Conservation (phyloP, 371 early-diverging fungal genomes). For the Capniomyces stellatus region DNA sequence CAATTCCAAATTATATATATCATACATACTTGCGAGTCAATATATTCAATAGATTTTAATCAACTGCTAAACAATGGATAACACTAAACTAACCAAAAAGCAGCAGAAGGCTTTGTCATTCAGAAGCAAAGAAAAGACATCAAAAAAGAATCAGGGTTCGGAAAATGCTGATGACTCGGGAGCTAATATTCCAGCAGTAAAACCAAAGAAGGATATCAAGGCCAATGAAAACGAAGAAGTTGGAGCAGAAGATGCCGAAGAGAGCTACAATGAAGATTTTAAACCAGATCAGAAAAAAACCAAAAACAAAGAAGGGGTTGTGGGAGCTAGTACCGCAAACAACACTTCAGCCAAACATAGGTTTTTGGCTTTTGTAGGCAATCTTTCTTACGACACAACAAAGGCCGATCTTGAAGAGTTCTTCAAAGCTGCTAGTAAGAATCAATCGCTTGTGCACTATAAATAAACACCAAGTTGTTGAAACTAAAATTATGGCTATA, state of each 20-base stretch:
- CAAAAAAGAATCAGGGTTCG: conserved; percentile 10
- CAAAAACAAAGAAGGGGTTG: conserved; percentile 10
- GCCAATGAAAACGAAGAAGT: conserved; percentile 3
- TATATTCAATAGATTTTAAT: no score
- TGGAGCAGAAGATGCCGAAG: conserved; percentile 13
- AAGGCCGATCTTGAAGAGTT: conserved; percentile 41
- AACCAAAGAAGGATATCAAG: conserved; percentile 17
- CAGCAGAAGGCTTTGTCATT: conserved; percentile 45
- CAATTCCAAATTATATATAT: no score
- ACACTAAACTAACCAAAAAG: conserved; percentile 34
- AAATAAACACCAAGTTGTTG: neutral
- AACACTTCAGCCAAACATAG: conserved; percentile 18
- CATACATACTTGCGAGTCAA: no score
- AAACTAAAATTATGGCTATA: neutral
- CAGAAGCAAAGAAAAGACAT: conserved; percentile 20
- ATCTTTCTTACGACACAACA: conserved; percentile 43
- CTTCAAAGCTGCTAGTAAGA: conserved; percentile 33
- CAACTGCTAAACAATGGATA: neutral
- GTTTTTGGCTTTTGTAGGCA: conserved; percentile 58
- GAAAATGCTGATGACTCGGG: conserved; percentile 7
- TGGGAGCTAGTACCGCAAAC: conserved; percentile 11
- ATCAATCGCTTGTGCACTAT: neutral
- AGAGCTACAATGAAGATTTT: conserved; percentile 15
- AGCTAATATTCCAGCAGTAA: conserved; percentile 27
- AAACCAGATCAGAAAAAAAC: conserved; percentile 10